Percentiles rank a stretch among this genome's conserved stretches.
Evolutionary conservation across 2,329 filamentous ascomycete genomes (phyloP).

Genomic region (Bipolaris cookei): DNA sequence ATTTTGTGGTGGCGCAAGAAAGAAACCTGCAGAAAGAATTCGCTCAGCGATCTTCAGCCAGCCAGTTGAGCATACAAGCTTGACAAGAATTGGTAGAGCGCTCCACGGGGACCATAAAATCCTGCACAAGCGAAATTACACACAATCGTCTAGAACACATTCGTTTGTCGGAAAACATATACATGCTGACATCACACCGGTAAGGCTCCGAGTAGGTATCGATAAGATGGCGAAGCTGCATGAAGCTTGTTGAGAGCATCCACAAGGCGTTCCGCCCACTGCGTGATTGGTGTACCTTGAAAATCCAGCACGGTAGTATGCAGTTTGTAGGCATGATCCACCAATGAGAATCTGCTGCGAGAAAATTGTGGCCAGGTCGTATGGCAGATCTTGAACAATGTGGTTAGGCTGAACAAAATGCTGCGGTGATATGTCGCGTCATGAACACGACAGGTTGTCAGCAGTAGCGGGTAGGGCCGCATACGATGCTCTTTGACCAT

Average conservation of each 20-base stretch:
- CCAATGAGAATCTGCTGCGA: conserved; percentile 11
- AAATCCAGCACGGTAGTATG: conserved; percentile 3
- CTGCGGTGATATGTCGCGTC: conserved; percentile 1
- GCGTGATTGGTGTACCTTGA: conserved; percentile 16
- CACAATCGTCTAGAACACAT: conserved; percentile 10
- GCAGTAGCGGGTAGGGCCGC: neutral
- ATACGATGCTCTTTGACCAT: neutral
- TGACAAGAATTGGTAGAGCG: neutral
- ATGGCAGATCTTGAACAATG: neutral
- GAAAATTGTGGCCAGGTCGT: neutral
- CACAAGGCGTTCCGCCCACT: conserved; percentile 3
- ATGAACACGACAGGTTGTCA: conserved; percentile 1
- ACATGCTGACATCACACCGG: conserved; percentile 13
- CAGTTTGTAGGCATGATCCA: neutral
- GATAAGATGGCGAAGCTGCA: conserved; percentile 17
- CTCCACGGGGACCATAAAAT: conserved; percentile 8
- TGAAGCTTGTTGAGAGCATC: conserved; percentile 1
- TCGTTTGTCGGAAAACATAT: conserved; percentile 1
- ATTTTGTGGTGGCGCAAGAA: neutral
- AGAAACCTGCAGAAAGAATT: neutral
- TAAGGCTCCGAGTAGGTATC: conserved; percentile 14
- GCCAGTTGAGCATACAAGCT: neutral
- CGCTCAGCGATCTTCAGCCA: neutral
- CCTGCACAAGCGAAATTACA: conserved; percentile 16
- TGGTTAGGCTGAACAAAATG: neutral